These are phyloP conservation scores for Rhododendron molle DNA, from an alignment of 148 eudicot genomes.

Conservation along the genomic window DNA sequence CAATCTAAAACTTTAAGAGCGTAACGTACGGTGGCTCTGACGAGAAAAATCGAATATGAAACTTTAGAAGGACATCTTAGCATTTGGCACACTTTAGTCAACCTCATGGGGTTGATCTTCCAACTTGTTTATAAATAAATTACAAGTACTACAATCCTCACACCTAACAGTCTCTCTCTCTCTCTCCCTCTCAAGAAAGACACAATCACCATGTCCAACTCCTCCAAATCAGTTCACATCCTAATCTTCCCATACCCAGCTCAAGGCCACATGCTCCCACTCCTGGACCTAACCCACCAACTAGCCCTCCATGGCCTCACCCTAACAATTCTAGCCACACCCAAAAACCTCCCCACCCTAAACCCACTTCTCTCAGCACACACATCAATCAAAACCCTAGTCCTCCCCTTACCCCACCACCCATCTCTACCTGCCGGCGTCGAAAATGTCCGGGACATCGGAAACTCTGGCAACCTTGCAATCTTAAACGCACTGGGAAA, in stretches of 20 bases:
- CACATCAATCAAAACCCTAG: constrained; percentile 40
- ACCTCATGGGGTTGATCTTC: too few relatives aligned
- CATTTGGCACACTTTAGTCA: too few relatives aligned
- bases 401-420: constrained; percentile 57
- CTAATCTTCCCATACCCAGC: constrained; percentile 67
- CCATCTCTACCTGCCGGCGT: constrained; percentile 46
- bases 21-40: too few relatives aligned
- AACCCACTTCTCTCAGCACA: constrained; percentile 45
- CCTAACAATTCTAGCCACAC: constrained; percentile 53
- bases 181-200: not conserved
- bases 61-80: too few relatives aligned
- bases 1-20: too few relatives aligned
- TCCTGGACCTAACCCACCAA: constrained; percentile 54
- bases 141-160: too few relatives aligned
- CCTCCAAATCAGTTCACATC: constrained; percentile 26
- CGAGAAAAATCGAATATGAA: too few relatives aligned
- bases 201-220: not conserved
- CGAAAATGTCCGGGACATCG: constrained; percentile 54
- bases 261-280: constrained; percentile 66
- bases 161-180: too few relatives aligned
- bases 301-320: constrained; percentile 39
- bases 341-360: constrained; percentile 51
- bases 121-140: not conserved
- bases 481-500: constrained; percentile 35
- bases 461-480: constrained; percentile 34